Conservation (phyloP, 371 early-diverging fungal genomes). For the Batkoa obscura region DNA sequence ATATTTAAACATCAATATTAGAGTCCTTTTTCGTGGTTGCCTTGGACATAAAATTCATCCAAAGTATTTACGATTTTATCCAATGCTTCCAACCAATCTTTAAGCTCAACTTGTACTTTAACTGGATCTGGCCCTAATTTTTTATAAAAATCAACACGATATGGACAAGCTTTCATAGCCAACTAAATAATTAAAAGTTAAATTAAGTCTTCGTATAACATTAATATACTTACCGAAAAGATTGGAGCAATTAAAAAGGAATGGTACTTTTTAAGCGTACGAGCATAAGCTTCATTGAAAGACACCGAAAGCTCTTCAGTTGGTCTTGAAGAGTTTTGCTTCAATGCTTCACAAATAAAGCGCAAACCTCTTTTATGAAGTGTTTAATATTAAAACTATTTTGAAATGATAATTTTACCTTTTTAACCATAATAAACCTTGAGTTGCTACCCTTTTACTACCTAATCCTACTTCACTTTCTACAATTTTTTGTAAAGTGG, state of each 20-base stretch:
- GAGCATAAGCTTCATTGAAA: constrained; percentile 66
- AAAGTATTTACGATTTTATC: constrained; percentile 34
- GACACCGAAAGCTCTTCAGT: constrained; percentile 59
- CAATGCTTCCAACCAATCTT: constrained; percentile 50
- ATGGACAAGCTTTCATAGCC: constrained; percentile 89
- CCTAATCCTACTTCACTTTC: constrained; percentile 39
- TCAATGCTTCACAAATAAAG: constrained; percentile 62
- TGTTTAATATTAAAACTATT: neutral
- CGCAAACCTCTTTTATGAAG: constrained; percentile 47
- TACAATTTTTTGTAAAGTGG: constrained; percentile 68
- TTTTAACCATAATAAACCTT: constrained; percentile 84
- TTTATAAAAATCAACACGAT: constrained; percentile 68
- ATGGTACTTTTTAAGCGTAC: constrained; percentile 60
- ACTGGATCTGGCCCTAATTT: constrained; percentile 47
- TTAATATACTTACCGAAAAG: constrained; percentile 37
- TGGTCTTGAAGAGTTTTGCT: constrained; percentile 41
- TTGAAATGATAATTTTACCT: constrained; percentile 33
- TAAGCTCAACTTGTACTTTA: constrained; percentile 28
- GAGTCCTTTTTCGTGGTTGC: constrained; percentile 4
- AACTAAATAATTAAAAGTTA: constrained; percentile 21
- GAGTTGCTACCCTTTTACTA: constrained; percentile 64
- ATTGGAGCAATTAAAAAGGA: constrained; percentile 61
- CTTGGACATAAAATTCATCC: constrained; percentile 8
- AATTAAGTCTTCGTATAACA: neutral
- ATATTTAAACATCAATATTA: too few relatives aligned